Evolutionary conservation across 306 rosid species (phyloP), one percentile per base, ranked within the genome.

Genomic region (Lotus japonicus): DNA sequence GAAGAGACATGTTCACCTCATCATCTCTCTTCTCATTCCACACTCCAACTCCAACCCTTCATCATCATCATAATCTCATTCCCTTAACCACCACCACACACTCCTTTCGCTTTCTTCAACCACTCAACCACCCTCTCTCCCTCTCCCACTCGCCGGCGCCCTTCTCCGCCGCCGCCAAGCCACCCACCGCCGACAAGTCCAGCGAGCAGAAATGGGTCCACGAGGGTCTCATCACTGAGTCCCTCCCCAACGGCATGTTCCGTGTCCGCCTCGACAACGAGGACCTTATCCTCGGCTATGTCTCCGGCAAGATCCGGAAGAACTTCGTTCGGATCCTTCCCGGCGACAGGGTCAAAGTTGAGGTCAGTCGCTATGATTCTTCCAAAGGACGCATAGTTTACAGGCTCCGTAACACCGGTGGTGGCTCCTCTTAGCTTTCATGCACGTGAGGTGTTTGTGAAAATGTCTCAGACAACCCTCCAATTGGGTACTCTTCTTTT

Each of bases 221-320:
- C 66, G 86, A 82, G 62, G 86, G 86, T 4, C 74, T 75, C 11
- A 79, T 82, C 79, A 82, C 76, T 0, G 86, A 82, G 71, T 82
- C 84, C 15, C 86, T 82, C 35, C 77, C 86, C 38, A 82, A 79
- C 64, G 86, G 86, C 51, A 82, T 82, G 86, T 82, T 82, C 64
- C 81, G 84, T 1, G 81, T 82, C 4, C 83, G 81, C 39, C 84
- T 82, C 16, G 86, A 82, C 52, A 82, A 82, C 70, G 58, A 82
- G 17, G 86, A 82, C 53, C 36, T 79, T 36, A 79, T 82, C 63
- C 58, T 82, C n/a, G 86, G 86, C 19, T 82, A 82, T 35, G 67
- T 82, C 69, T 82, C 86, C 46, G 86, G 86, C 3, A 82, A 64
- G 36, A 82, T 82, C 48, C 71, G 86, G 14, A 82, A 82, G 76